phyloP scores from a whole-genome alignment of 2,329 filamentous ascomycete genomes.

The Sporothrix inflata region DNA sequence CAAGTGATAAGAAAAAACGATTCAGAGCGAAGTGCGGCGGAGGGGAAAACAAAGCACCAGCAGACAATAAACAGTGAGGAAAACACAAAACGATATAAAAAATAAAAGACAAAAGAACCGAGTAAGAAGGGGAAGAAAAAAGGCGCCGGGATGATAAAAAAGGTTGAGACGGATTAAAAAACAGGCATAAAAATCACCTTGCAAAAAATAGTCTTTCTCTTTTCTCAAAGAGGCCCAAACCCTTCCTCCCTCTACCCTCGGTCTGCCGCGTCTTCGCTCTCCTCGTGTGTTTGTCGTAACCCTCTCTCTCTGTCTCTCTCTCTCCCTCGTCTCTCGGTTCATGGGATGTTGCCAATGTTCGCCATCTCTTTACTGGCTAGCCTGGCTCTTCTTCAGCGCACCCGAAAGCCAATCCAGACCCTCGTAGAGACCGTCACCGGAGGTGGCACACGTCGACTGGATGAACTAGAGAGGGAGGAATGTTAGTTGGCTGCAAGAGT shows the following conservation, averaged over 20 bases:
- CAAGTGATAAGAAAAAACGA: no score
- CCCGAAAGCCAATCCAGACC: slow-evolving; percentile 81
- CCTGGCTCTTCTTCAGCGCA: slow-evolving; percentile 70
- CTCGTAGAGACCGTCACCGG: slow-evolving; percentile 80
- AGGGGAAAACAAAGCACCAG: neutral
- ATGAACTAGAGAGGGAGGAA: slow-evolving; percentile 78
- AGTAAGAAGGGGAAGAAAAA: slow-evolving; percentile 35
- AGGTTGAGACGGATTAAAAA: slow-evolving; percentile 30
- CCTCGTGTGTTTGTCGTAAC: slow-evolving; percentile 5
- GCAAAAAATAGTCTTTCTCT: slow-evolving; percentile 28
- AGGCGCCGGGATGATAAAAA: slow-evolving; percentile 21
- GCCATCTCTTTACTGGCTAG: slow-evolving; percentile 29
- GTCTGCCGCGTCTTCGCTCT: slow-evolving; percentile 16
- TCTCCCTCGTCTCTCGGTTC: neutral
- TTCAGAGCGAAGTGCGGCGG: no score
- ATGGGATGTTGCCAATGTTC: slow-evolving; percentile 9
- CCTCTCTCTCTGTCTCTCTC: neutral
- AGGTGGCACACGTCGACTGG: slow-evolving; percentile 80
- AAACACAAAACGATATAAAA: slow-evolving; percentile 32
- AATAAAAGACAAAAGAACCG: slow-evolving; percentile 27
- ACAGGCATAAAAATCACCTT: slow-evolving; percentile 42
- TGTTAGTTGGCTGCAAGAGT: slow-evolving; percentile 88
- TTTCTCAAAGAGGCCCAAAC: slow-evolving; percentile 3
- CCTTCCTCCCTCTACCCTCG: neutral
- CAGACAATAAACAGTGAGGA: neutral